These are phyloP conservation scores for Penicillium daleae DNA, from an alignment of 495 filamentous ascomycete genomes.

Conservation along the genomic window DNA sequence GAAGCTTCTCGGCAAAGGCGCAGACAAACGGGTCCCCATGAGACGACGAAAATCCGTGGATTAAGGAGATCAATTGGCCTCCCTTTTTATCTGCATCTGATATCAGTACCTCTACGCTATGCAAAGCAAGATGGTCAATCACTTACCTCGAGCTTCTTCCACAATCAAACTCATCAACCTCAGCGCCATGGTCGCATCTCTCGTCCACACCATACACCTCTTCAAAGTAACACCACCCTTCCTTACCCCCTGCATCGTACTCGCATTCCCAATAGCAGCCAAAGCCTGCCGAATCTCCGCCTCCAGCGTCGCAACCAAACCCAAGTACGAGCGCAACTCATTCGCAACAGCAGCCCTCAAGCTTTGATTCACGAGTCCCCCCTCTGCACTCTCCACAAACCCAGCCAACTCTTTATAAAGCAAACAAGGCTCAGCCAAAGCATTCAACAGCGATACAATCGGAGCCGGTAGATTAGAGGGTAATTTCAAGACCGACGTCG, in stretches of 20 bases:
- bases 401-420: slow-evolving; percentile 77
- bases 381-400: slow-evolving; percentile 76
- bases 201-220: slow-evolving; percentile 94
- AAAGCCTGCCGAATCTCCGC: slow-evolving; percentile 84
- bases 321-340: slow-evolving; percentile 87
- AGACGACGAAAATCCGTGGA: slow-evolving; percentile 89
- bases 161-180: slow-evolving; percentile 93
- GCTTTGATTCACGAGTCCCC: slow-evolving; percentile 85
- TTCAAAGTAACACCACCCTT: slow-evolving; percentile 96
- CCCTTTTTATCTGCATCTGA: slow-evolving; percentile 68
- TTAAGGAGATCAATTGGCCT: slow-evolving; percentile 90
- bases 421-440: slow-evolving; percentile 89
- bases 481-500: slow-evolving; percentile 66
- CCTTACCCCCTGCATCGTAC: slow-evolving; percentile 65
- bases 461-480: slow-evolving; percentile 80
- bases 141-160: slow-evolving; percentile 79
- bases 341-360: slow-evolving; percentile 84
- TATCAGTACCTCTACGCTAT: slow-evolving; percentile 24
- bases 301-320: slow-evolving; percentile 91
- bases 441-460: slow-evolving; percentile 84
- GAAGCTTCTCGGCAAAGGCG: slow-evolving; percentile 89
- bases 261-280: slow-evolving; percentile 67
- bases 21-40: slow-evolving; percentile 96
- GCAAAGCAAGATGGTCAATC: not conserved
- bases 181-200: slow-evolving; percentile 95